Conservation (phyloP, 106 monocot species). For the Phalaenopsis equestris region DNA sequence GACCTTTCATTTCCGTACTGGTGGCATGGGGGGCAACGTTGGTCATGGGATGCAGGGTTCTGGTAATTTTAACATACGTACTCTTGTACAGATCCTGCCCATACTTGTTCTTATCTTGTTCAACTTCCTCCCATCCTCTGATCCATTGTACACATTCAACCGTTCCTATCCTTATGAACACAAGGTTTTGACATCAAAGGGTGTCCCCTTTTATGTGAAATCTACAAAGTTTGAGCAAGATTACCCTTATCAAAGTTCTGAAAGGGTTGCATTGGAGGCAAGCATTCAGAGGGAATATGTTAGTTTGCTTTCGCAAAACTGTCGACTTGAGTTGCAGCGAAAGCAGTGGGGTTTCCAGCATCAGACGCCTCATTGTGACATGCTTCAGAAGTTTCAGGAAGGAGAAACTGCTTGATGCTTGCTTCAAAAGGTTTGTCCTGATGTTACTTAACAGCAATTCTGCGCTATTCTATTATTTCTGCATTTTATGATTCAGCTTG, state of each 20-base stretch:
- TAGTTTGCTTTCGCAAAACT: slow-evolving; percentile 63
- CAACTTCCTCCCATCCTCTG: slow-evolving; percentile 80
- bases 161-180: slow-evolving; percentile 47
- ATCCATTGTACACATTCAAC: slow-evolving; percentile 54
- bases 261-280: slow-evolving; percentile 49
- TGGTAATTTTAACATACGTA: slow-evolving; percentile 30
- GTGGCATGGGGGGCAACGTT: slow-evolving; percentile 33
- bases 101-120: slow-evolving; percentile 56
- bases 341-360: slow-evolving; percentile 55
- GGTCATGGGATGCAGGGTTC: slow-evolving; percentile 31
- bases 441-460: neutral
- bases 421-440: neutral
- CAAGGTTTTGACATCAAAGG: slow-evolving; percentile 58
- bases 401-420: slow-evolving; percentile 1
- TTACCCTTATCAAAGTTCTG: slow-evolving; percentile 55
- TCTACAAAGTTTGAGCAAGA: slow-evolving; percentile 63
- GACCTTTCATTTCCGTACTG: slow-evolving; percentile 66
- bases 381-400: slow-evolving; percentile 68
- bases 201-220: slow-evolving; percentile 76
- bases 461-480: neutral
- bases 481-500: neutral
- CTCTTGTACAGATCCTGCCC: slow-evolving; percentile 74
- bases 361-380: slow-evolving; percentile 72
- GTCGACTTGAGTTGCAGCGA: slow-evolving; percentile 71
- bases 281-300: slow-evolving; percentile 77